These are phyloP conservation scores for Podaxis rugospora DNA, from an alignment of 768 basidiomycete genomes.

Conservation along the genomic window DNA sequence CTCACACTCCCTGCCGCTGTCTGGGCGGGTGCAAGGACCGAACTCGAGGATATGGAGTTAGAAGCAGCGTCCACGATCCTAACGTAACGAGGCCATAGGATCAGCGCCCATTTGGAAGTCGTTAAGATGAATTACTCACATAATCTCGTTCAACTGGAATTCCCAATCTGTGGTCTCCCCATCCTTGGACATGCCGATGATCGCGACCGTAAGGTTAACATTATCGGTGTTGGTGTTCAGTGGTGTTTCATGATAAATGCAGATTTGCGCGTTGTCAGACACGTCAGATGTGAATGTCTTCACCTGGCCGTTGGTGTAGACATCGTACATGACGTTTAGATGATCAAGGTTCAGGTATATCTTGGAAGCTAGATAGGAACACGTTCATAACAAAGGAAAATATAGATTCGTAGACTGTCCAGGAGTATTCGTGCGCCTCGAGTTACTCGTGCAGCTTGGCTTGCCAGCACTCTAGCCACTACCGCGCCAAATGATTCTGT, in stretches of 20 bases:
- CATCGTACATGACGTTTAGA: not conserved
- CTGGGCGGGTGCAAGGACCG: not conserved
- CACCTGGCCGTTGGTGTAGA: not conserved
- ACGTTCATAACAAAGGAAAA: not conserved
- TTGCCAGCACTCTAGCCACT: not conserved
- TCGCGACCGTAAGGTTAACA: conserved; percentile 7
- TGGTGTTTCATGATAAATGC: not conserved
- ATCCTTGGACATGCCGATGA: not conserved
- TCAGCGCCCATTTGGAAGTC: not conserved
- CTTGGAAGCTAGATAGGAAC: not conserved
- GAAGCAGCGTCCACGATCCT: not conserved
- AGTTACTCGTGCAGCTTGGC: not conserved
- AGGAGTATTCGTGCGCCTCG: not conserved
- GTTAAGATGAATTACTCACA: not conserved
- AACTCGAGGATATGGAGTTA: not conserved
- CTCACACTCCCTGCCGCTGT: not conserved
- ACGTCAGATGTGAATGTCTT: not conserved
- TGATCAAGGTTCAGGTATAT: conserved; percentile 5
- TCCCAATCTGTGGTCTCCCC: not conserved
- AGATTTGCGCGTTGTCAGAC: not conserved
- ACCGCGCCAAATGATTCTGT: not conserved
- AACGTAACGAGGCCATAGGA: not conserved
- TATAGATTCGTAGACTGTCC: not conserved
- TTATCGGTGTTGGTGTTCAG: not conserved
- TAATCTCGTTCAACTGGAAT: conserved; percentile 7